These are phyloP conservation scores for Calocybe gangraenosa DNA, from an alignment of 768 basidiomycete genomes.

Conservation along the genomic window DNA sequence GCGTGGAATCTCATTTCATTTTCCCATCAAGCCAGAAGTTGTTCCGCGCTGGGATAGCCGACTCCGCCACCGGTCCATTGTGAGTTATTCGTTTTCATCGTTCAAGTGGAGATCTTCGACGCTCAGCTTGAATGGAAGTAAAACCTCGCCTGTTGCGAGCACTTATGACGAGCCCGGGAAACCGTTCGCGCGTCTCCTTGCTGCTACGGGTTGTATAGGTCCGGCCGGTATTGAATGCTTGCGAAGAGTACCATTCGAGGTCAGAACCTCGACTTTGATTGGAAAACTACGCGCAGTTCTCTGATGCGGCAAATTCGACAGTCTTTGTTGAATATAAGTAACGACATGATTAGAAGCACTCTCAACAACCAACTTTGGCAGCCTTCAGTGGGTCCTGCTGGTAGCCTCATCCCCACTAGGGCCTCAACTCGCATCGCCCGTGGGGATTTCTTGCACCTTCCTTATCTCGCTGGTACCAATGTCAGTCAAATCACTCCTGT, in stretches of 20 bases:
- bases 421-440: constrained; percentile 41
- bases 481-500: constrained; percentile 30
- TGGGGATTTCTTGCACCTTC: constrained; percentile 49
- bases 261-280: constrained; percentile 12
- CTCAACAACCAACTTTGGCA: constrained; percentile 56
- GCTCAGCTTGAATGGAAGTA: constrained; percentile 27
- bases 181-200: constrained; percentile 43
- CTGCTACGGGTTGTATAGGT: constrained; percentile 41
- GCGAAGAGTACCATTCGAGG: constrained; percentile 40
- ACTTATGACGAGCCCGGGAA: constrained; percentile 50
- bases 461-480: constrained; percentile 54
- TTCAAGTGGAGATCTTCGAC: not conserved
- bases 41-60: constrained; percentile 50
- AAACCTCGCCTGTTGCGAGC: constrained; percentile 40
- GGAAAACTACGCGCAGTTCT: no score
- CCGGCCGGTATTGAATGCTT: constrained; percentile 38
- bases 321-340: constrained; percentile 47
- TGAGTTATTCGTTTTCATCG: constrained; percentile 20
- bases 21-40: constrained; percentile 32
- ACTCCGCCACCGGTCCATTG: constrained; percentile 54
- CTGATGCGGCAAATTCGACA: constrained; percentile 15
- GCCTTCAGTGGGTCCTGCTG: constrained; percentile 46
- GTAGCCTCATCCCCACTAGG: constrained; percentile 42
- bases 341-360: constrained; percentile 37
- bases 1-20: constrained; percentile 44